A percentile compares a stretch with the other conserved stretches of the same genome.
Evolutionary conservation across 441 rosid species (phyloP).

Genomic region (Aquilaria agallochum): DNA sequence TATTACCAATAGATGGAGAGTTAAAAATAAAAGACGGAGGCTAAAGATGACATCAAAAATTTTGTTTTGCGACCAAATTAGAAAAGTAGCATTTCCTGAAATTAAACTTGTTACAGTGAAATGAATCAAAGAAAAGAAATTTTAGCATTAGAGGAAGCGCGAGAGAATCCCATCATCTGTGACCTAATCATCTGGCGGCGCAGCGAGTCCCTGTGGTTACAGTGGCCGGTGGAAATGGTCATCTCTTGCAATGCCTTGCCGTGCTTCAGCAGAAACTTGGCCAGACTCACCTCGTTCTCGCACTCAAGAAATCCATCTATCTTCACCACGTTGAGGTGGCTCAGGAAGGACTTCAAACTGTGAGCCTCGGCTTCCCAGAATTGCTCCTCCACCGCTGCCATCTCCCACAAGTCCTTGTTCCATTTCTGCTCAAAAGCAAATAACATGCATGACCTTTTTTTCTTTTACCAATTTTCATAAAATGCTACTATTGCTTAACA

Average conservation of each 20-base stretch:
- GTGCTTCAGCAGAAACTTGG: slow-evolving; percentile 72
- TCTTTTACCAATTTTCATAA: too few species aligned
- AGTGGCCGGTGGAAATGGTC: slow-evolving; percentile 42
- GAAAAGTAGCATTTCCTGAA: too few species aligned
- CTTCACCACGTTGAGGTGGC: slow-evolving; percentile 52
- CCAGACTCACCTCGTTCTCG: slow-evolving; percentile 64
- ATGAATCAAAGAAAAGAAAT: slow-evolving; percentile 36
- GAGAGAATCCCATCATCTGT: slow-evolving; percentile 60
- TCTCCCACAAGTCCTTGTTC: slow-evolving; percentile 68
- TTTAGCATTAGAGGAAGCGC: slow-evolving; percentile 78
- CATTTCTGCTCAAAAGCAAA: slow-evolving; percentile 44
- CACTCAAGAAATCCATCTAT: slow-evolving; percentile 72
- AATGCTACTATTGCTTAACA: too few species aligned
- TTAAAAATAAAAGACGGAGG: too few species aligned
- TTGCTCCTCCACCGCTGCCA: slow-evolving; percentile 52
- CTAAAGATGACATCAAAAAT: too few species aligned
- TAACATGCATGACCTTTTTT: neutral
- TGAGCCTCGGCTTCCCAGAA: slow-evolving; percentile 62
- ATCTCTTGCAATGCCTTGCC: slow-evolving; percentile 71
- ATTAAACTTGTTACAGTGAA: neutral
- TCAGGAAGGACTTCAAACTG: slow-evolving; percentile 47
- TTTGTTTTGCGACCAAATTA: too few species aligned
- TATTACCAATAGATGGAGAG: too few species aligned
- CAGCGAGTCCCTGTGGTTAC: slow-evolving; percentile 48
- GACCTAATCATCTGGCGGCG: slow-evolving; percentile 61